Evolutionary conservation across 352 stramenopile species (phyloP).

Genomic region (Phytophthora agathidicida): DNA sequence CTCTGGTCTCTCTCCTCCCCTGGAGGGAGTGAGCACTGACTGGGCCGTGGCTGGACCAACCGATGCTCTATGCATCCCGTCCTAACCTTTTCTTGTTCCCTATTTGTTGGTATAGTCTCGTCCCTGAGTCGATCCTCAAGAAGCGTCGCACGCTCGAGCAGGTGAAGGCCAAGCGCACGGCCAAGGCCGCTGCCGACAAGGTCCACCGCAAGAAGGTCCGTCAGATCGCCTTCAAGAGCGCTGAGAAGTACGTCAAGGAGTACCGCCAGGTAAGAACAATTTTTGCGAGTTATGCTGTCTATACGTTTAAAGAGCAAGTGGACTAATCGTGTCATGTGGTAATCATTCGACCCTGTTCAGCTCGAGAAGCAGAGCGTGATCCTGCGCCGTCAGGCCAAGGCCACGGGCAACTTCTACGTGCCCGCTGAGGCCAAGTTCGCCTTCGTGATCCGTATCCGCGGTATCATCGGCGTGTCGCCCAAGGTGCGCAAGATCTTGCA

Average conservation of each 20-base stretch:
- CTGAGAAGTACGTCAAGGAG: constrained; percentile 99
- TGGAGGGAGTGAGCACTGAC: not conserved
- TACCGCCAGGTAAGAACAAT: constrained; percentile 89
- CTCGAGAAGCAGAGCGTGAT: constrained; percentile 94
- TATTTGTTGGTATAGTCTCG: constrained; percentile 58
- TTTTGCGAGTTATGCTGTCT: not conserved
- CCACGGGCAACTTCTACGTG: constrained; percentile 97
- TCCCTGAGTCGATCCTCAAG: constrained; percentile 91
- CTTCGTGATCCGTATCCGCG: constrained; percentile 98
- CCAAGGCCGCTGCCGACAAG: constrained; percentile 80
- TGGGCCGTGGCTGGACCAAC: constrained; percentile 14
- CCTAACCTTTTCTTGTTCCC: constrained; percentile 55
- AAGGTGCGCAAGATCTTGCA: constrained; percentile 98
- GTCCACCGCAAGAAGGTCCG: constrained; percentile 88
- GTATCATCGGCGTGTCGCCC: constrained; percentile 96
- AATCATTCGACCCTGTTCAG: constrained; percentile 26
- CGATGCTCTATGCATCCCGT: constrained; percentile 67
- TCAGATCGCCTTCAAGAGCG: constrained; percentile 93
- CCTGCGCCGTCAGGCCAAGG: constrained; percentile 96
- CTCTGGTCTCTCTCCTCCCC: constrained; percentile 1
- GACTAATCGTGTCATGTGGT: not conserved
- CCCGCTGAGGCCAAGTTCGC: constrained; percentile 97
- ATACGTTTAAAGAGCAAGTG: not conserved
- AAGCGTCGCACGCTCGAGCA: constrained; percentile 89
- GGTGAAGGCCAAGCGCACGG: constrained; percentile 87